Conservation (phyloP, 306 rosid genomes). For the Fagus crenata region DNA sequence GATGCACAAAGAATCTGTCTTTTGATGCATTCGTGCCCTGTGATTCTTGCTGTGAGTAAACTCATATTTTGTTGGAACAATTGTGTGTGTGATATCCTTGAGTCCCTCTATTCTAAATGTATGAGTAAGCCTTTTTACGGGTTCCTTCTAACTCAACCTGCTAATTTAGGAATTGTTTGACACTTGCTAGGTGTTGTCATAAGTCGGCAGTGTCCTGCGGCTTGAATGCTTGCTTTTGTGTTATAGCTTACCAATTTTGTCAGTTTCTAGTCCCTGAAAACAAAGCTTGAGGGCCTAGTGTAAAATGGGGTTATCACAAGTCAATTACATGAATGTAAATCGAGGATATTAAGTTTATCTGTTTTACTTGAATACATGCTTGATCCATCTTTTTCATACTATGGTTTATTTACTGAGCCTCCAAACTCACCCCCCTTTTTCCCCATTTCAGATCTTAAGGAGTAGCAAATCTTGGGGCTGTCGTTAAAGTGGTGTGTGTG, state of each 20-base stretch:
- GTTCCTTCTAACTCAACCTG: not conserved
- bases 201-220: not conserved
- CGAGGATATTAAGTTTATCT: not conserved
- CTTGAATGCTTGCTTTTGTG: not conserved
- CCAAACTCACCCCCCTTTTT: too few species aligned
- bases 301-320: not conserved
- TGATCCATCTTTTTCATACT: too few species aligned
- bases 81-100: not conserved
- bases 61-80: slow-evolving; percentile 22
- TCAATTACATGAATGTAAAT: not conserved
- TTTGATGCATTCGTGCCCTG: slow-evolving; percentile 79
- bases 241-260: not conserved
- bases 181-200: not conserved
- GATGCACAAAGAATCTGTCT: slow-evolving; percentile 76
- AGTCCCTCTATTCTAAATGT: slow-evolving; percentile 6
- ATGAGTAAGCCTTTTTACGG: not conserved
- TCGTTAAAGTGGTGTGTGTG: too few species aligned
- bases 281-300: not conserved
- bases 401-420: too few species aligned
- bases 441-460: too few species aligned
- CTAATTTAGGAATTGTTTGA: not conserved
- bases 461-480: too few species aligned
- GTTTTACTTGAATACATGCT: too few species aligned
- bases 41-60: slow-evolving; percentile 72
- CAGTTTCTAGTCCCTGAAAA: not conserved